Evolutionary conservation across 2,329 filamentous ascomycete genomes (phyloP).

Genomic region (Fusarium cyanostomum): DNA sequence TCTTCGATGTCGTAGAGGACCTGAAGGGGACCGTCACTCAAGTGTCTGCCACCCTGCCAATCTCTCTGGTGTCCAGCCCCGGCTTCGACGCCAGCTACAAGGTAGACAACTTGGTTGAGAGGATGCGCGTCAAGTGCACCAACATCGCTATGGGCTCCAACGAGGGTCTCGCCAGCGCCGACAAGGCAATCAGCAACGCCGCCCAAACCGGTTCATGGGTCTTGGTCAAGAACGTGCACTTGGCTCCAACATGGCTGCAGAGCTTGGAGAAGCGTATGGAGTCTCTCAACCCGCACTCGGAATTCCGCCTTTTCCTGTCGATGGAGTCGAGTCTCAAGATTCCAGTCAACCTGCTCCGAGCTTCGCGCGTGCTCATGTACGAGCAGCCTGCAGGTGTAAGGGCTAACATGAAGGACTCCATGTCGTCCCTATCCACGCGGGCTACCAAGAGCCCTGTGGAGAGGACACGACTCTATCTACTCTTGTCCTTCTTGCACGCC

Average conservation of each 20-base stretch:
- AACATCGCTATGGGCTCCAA: slow-evolving; percentile 99
- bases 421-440: slow-evolving; percentile 81
- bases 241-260: slow-evolving; percentile 95
- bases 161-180: slow-evolving; percentile 89
- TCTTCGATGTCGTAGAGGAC: slow-evolving; percentile 87
- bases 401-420: slow-evolving; percentile 98
- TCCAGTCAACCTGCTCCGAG: slow-evolving; percentile 91
- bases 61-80: slow-evolving; percentile 92
- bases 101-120: slow-evolving; percentile 92
- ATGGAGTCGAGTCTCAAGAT: slow-evolving; percentile 99
- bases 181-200: slow-evolving; percentile 94
- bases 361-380: slow-evolving; percentile 94
- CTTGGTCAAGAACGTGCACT: slow-evolving; percentile 97
- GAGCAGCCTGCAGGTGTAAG: slow-evolving; percentile 96
- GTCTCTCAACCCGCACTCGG: slow-evolving; percentile 88
- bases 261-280: slow-evolving; percentile 97
- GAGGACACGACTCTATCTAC: slow-evolving; percentile 85
- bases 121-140: slow-evolving; percentile 82
- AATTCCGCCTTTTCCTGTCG: slow-evolving; percentile 95
- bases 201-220: slow-evolving; percentile 96
- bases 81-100: slow-evolving; percentile 99
- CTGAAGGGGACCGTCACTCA: slow-evolving; percentile 85
- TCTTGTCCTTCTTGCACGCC: slow-evolving; percentile 94
- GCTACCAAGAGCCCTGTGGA: slow-evolving; percentile 87
- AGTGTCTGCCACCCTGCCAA: slow-evolving; percentile 83